Percentiles rank a stretch among this genome's conserved stretches.
Evolutionary conservation across 2,329 filamentous ascomycete genomes (phyloP).

Genomic region (Myriosclerotinia curreyana): DNA sequence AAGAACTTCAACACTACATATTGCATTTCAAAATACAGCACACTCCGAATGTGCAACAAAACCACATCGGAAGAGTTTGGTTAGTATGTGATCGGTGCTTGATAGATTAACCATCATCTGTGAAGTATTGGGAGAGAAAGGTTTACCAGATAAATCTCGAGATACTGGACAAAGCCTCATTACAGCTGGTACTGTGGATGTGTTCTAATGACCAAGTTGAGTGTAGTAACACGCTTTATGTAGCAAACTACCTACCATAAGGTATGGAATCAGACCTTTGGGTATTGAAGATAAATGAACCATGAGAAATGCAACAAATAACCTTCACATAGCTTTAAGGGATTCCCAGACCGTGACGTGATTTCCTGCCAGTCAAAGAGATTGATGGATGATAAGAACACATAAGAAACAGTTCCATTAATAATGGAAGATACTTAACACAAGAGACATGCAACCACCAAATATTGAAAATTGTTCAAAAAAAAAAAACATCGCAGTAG

Average conservation of each 20-base stretch:
- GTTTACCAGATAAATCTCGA: background rate
- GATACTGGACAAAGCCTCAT: background rate
- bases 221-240: too few relatives aligned
- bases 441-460: background rate
- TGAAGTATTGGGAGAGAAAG: background rate
- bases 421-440: background rate
- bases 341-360: background rate
- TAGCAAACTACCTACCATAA: background rate
- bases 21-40: background rate
- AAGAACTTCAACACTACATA: background rate
- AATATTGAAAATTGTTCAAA: background rate
- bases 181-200: background rate
- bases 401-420: background rate
- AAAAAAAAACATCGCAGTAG: background rate
- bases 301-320: background rate
- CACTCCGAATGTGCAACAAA: too few relatives aligned
- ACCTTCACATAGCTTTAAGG: background rate
- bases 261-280: background rate
- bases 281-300: background rate
- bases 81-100: constrained; percentile 16
- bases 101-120: constrained; percentile 6
- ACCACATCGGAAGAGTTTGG: constrained; percentile 1
- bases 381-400: background rate
- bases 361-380: background rate
- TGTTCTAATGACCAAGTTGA: background rate